Conservation (phyloP, 1,139 yeast species). For the Tardiomyces depauwii region DNA sequence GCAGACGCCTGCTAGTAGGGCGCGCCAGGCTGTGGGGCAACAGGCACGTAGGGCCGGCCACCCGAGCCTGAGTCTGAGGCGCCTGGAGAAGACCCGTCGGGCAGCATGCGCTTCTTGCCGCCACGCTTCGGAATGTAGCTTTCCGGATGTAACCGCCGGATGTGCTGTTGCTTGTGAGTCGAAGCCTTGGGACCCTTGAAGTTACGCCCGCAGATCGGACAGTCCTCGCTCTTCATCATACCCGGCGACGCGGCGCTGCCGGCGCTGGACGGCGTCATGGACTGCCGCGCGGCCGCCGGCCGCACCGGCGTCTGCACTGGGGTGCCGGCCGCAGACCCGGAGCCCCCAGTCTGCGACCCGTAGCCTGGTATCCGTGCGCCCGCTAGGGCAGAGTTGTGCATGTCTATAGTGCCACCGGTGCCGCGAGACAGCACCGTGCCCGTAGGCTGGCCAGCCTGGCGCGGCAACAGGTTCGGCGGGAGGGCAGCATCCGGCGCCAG, state of each 20-base stretch:
- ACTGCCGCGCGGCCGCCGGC: neutral
- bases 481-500: neutral
- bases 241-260: constrained; percentile 6
- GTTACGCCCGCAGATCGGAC: constrained; percentile 32
- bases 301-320: neutral
- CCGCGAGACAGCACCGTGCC: neutral
- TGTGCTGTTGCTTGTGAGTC: constrained; percentile 37
- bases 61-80: neutral
- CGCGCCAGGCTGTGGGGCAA: neutral
- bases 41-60: neutral
- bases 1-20: too few species aligned
- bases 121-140: constrained; percentile 35
- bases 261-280: constrained; percentile 1
- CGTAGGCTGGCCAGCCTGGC: neutral
- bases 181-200: constrained; percentile 37
- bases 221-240: constrained; percentile 25
- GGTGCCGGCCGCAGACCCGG: constrained; percentile 4
- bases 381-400: neutral
- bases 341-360: constrained; percentile 4
- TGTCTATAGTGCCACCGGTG: neutral
- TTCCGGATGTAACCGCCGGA: constrained; percentile 33
- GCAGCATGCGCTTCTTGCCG: constrained; percentile 24
- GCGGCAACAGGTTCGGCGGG: neutral
- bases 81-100: neutral
- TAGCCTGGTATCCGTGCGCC: neutral